These are phyloP conservation scores for Mortierella sp. DNA, from an alignment of 371 early-diverging fungal species.

Conservation along the genomic window DNA sequence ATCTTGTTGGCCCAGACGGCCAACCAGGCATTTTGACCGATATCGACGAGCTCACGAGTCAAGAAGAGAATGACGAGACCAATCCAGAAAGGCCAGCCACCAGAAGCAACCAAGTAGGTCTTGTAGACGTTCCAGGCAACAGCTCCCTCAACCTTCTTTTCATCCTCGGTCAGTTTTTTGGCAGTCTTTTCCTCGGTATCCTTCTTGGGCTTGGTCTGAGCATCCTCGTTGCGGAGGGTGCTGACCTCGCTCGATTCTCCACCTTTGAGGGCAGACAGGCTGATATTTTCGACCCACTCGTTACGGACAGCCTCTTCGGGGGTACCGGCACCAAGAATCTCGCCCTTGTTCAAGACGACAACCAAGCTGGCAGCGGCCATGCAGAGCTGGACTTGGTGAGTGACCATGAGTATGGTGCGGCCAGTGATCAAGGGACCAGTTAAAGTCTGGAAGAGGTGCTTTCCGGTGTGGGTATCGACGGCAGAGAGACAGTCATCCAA, in stretches of 20 bases:
- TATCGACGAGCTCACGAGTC: conserved; percentile 62
- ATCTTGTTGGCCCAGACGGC: conserved; percentile 51
- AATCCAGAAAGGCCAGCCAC: conserved; percentile 72
- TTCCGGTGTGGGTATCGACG: conserved; percentile 91
- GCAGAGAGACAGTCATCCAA: conserved; percentile 91
- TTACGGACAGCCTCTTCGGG: conserved; percentile 61
- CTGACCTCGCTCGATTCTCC: conserved; percentile 33
- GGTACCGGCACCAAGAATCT: conserved; percentile 59
- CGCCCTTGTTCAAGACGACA: conserved; percentile 78
- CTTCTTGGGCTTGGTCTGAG: conserved; percentile 48
- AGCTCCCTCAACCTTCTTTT: conserved; percentile 75
- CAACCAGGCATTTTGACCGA: conserved; percentile 62
- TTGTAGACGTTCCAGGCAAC: conserved; percentile 73
- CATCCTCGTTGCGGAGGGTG: conserved; percentile 28
- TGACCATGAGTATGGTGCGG: conserved; percentile 89
- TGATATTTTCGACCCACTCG: conserved; percentile 66
- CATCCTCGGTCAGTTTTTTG: conserved; percentile 74
- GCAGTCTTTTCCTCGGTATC: conserved; percentile 57
- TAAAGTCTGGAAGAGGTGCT: conserved; percentile 80
- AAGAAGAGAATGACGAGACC: conserved; percentile 65
- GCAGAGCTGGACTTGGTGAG: conserved; percentile 89
- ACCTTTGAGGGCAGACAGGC: conserved; percentile 12
- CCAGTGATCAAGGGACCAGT: conserved; percentile 77
- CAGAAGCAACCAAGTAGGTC: conserved; percentile 75
- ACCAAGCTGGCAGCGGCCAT: conserved; percentile 75